Percentiles rank a stretch among this genome's conserved stretches.
Evolutionary conservation across 2,329 filamentous ascomycete genomes (phyloP).

Genomic region (Penicillium sp.): DNA sequence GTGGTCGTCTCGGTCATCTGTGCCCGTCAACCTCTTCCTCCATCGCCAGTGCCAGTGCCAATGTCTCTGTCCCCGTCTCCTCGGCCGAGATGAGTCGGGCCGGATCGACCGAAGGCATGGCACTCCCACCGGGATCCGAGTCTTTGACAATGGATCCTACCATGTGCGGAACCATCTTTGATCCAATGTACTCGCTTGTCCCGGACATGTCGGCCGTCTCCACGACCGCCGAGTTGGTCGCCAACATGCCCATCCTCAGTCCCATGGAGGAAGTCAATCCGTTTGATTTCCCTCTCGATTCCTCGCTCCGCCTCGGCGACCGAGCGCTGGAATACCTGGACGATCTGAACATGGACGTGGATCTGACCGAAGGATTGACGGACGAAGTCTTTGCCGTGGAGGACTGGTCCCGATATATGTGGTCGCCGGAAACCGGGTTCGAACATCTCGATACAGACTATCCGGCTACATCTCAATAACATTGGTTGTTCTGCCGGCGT

Average conservation of each 20-base stretch:
- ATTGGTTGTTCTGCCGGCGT: slow-evolving; percentile 8
- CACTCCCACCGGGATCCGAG: slow-evolving; percentile 8
- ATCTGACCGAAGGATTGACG: slow-evolving; percentile 13
- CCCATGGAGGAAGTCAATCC: slow-evolving; percentile 15
- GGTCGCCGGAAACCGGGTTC: slow-evolving; percentile 21
- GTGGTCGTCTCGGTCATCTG: background rate
- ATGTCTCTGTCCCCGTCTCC: no score
- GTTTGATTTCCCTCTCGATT: slow-evolving; percentile 20
- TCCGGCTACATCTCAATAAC: slow-evolving; percentile 15
- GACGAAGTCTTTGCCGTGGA: slow-evolving; percentile 19
- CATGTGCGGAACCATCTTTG: slow-evolving; percentile 10
- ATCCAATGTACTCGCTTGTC: slow-evolving; percentile 15
- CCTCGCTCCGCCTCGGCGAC: slow-evolving; percentile 11
- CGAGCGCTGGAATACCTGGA: slow-evolving; percentile 10
- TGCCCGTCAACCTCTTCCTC: background rate
- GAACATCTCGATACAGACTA: slow-evolving; percentile 21
- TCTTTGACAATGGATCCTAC: slow-evolving; percentile 7
- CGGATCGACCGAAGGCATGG: background rate
- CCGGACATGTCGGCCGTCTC: slow-evolving; percentile 8
- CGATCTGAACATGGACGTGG: slow-evolving; percentile 18
- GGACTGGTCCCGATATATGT: slow-evolving; percentile 23
- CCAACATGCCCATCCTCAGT: slow-evolving; percentile 12
- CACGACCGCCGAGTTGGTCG: slow-evolving; percentile 2
- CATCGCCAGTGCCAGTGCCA: background rate
- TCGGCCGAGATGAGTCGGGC: background rate